Percentiles rank a stretch among this genome's conserved stretches.
phyloP scores from a whole-genome alignment of 306 rosid genomes.

The Trifolium subterraneum region DNA sequence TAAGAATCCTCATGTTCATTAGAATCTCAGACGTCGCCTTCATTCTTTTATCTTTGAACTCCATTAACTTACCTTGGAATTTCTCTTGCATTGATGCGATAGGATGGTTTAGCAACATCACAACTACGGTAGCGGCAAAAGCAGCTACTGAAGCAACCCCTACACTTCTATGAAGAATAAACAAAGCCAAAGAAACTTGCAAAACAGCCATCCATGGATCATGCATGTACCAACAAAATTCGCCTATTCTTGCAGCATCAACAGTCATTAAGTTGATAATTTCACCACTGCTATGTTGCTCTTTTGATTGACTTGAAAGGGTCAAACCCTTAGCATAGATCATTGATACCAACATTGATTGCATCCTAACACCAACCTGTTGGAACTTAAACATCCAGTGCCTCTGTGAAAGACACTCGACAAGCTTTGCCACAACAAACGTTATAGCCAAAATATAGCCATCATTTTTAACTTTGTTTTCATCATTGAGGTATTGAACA shows the following conservation, averaged over 20 bases:
- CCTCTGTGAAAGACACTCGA: constrained; percentile 72
- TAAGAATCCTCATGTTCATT: constrained; percentile 84
- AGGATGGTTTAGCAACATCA: constrained; percentile 77
- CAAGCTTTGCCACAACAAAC: constrained; percentile 69
- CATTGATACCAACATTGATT: constrained; percentile 61
- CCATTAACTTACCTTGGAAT: constrained; percentile 80
- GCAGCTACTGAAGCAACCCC: constrained; percentile 81
- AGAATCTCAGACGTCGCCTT: constrained; percentile 77
- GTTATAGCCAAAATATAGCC: constrained; percentile 64
- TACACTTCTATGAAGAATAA: constrained; percentile 70
- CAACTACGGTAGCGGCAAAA: constrained; percentile 62
- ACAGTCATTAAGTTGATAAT: constrained; percentile 82
- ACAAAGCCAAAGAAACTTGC: constrained; percentile 70
- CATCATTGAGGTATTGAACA: constrained; percentile 77
- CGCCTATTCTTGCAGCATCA: constrained; percentile 82
- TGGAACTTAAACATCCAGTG: constrained; percentile 69
- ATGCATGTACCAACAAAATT: constrained; percentile 74
- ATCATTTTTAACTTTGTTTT: constrained; percentile 52
- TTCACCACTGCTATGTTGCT: constrained; percentile 67
- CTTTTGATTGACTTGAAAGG: constrained; percentile 69
- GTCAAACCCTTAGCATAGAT: constrained; percentile 73
- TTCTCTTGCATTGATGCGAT: constrained; percentile 66
- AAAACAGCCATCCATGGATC: constrained; percentile 70
- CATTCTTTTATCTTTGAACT: constrained; percentile 84
- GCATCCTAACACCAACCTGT: constrained; percentile 63